These are phyloP conservation scores for Cutaneotrichosporon cavernicola DNA, from an alignment of 1,284 basidiomycete genomes.

Conservation along the genomic window DNA sequence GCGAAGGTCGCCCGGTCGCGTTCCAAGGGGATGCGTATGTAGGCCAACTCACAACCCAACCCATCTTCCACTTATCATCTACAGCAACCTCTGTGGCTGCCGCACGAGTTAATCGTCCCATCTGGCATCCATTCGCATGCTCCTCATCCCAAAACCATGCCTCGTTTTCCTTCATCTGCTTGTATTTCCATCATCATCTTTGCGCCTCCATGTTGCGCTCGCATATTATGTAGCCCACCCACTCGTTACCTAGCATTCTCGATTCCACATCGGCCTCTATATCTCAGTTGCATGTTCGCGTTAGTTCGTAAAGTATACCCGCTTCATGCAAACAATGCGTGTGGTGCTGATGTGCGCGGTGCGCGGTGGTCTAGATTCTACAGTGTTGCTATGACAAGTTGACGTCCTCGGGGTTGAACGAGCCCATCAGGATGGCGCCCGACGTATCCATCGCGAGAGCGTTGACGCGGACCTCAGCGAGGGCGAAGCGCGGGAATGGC, in stretches of 20 bases:
- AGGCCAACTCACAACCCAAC: not conserved
- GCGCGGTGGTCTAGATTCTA: conserved; percentile 7
- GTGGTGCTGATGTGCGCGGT: not conserved
- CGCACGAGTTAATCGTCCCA: not conserved
- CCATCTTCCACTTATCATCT: not conserved
- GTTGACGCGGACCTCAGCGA: conserved; percentile 15
- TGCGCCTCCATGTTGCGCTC: not conserved
- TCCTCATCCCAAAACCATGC: not conserved
- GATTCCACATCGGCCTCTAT: not conserved
- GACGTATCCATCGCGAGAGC: not conserved
- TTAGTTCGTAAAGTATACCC: not conserved
- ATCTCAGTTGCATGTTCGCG: conserved; percentile 5
- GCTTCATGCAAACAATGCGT: conserved; percentile 7
- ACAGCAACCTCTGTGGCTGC: not conserved
- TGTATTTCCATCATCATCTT: not conserved
- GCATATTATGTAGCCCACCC: not conserved
- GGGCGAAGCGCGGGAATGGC: conserved; percentile 16
- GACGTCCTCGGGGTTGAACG: not conserved
- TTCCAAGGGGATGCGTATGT: not conserved
- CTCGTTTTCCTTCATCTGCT: not conserved
- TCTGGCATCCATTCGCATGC: not conserved
- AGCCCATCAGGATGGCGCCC: not conserved
- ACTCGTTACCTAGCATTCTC: conserved; percentile 5
- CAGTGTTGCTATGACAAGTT: not conserved
- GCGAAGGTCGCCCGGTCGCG: not conserved